These are phyloP conservation scores for Chrysoporthe deuterocubensis DNA, from an alignment of 2,329 filamentous ascomycete species.

Conservation along the genomic window DNA sequence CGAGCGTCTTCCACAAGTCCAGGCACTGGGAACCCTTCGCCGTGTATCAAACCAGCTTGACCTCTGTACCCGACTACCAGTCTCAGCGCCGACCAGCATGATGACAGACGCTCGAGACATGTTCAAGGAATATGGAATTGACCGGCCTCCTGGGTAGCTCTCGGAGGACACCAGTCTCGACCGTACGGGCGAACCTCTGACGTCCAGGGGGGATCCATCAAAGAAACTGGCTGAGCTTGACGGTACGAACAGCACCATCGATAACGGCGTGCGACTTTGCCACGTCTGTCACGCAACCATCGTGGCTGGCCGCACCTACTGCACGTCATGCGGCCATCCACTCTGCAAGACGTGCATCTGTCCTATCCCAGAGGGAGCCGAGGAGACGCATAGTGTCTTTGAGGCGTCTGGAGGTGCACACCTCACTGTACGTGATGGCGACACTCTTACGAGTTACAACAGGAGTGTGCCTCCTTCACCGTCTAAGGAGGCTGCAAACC, in stretches of 20 bases:
- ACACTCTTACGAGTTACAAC: constrained; percentile 28
- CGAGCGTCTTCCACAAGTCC: background rate
- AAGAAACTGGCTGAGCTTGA: constrained; percentile 36
- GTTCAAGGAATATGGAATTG: constrained; percentile 51
- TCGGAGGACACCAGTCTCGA: constrained; percentile 42
- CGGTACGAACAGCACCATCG: constrained; percentile 34
- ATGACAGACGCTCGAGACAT: constrained; percentile 49
- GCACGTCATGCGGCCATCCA: constrained; percentile 54
- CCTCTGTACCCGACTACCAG: background rate
- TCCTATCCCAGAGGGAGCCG: constrained; percentile 37
- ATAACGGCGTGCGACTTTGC: constrained; percentile 42
- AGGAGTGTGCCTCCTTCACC: constrained; percentile 20
- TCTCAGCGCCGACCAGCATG: background rate
- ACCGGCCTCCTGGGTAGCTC: constrained; percentile 51
- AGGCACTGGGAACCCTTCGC: background rate
- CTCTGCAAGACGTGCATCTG: constrained; percentile 53
- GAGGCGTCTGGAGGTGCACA: constrained; percentile 26
- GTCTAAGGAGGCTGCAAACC: constrained; percentile 12
- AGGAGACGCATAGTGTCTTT: constrained; percentile 32
- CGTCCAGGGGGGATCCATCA: constrained; percentile 28
- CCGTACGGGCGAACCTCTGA: background rate
- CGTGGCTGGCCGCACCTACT: constrained; percentile 42
- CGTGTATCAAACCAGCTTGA: background rate
- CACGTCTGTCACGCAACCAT: constrained; percentile 54
- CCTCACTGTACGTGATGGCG: constrained; percentile 27